Base-by-base conservation (phyloP, 163 green algal genomes). In the Chloroidium sp. region DNA sequence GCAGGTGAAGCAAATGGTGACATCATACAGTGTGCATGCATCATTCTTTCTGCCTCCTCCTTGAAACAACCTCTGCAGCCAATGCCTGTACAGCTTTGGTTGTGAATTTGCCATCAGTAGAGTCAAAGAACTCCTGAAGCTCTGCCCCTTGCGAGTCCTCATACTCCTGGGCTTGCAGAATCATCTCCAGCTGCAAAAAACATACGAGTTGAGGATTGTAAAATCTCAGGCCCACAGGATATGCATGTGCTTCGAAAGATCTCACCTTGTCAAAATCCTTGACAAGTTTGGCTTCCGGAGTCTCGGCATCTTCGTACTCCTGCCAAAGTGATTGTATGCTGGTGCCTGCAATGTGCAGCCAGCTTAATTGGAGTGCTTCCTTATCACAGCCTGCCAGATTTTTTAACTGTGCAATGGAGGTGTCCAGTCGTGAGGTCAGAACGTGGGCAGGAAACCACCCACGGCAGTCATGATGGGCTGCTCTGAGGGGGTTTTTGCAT, bases 261-360 rank as follows among this genome's bases (percentile, higher is more conserved):
- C 36, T 36, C 36, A 83, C 86, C 86, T 98, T 98, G 91, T 98
- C 94, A 82, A 98, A 93, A 83, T 98, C 94, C 80, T 98, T 98
- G 2, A 98, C 92, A 74, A 97, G 80, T 74, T 88, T 81, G 0
- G 93, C 93, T 79, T 97, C 94, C 0, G 83, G 78, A 0, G 88
- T 93, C 4, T 84, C 60, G 3, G 88, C 93, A 3, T 84, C 82
- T 85, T 97, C 94, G 76, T 98, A 98, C 86, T 98, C 94, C 4
- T 90, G 78, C 91, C 92, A 98, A 4, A 98, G 88, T 4, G 80
- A 75, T n/a, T 72, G 10, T 72, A 72, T 72, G 67, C 67, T n/a
- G 67, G 67, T 72, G 69, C 2, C 69, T 82, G 69, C 77, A 74
- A 36, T 36, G 36, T 36, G 36, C 36, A 36, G 36, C 36, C 36